Conservation (phyloP, 495 filamentous ascomycete species). For the Aspergillus heteromorphus region DNA sequence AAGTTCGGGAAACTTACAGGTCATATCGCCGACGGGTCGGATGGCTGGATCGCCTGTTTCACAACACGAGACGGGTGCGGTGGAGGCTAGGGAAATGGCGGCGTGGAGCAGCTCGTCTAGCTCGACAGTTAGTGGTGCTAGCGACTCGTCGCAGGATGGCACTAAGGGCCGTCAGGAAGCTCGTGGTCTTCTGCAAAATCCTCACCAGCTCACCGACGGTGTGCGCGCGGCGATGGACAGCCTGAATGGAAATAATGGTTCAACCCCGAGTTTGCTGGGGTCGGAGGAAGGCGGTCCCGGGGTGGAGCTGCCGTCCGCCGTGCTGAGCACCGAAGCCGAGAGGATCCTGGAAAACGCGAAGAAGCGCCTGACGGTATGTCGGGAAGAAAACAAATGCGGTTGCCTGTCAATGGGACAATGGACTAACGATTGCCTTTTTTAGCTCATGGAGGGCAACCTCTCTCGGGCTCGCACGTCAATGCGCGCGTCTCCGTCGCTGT, state of each 20-base stretch:
- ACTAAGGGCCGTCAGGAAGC: constrained; percentile 14
- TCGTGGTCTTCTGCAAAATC: background rate
- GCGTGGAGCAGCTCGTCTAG: constrained; percentile 33
- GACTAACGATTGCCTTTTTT: constrained; percentile 9
- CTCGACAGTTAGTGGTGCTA: constrained; percentile 37
- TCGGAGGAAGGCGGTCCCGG: constrained; percentile 31
- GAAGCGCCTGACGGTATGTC: constrained; percentile 72
- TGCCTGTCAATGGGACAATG: background rate
- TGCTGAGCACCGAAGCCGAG: constrained; percentile 77
- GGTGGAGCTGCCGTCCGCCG: constrained; percentile 59
- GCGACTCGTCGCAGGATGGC: constrained; percentile 20
- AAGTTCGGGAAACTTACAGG: constrained; percentile 11
- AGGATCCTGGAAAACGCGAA: constrained; percentile 89
- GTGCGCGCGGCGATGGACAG: background rate
- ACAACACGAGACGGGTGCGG: constrained; percentile 5
- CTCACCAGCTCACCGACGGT: constrained; percentile 7
- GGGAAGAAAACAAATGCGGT: background rate
- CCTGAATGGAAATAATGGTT: constrained; percentile 9
- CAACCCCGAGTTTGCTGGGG: constrained; percentile 13
- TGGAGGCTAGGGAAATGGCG: constrained; percentile 18
- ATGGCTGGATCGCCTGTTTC: constrained; percentile 13
- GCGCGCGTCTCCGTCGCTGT: constrained; percentile 52
- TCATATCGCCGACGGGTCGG: constrained; percentile 7
- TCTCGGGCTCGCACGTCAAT: constrained; percentile 72
- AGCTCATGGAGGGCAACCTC: constrained; percentile 92